phyloP scores from a whole-genome alignment of 2,329 filamentous ascomycete species.

The Fusarium liriodendri region DNA sequence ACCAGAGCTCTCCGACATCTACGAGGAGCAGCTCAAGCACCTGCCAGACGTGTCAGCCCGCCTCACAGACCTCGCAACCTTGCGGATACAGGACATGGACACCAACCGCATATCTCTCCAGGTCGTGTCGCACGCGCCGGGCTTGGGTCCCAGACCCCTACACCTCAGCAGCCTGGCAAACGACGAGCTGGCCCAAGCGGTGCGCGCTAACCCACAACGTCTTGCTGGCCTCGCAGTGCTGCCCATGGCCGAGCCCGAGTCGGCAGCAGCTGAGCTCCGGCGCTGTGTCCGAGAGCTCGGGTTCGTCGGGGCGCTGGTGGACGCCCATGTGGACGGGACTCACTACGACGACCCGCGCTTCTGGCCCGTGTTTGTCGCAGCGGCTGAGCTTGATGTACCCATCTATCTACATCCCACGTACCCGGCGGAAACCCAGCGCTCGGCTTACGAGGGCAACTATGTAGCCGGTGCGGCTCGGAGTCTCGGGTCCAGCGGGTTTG shows the following conservation, averaged over 20 bases:
- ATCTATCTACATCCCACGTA: slow-evolving; percentile 63
- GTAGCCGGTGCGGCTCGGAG: slow-evolving; percentile 39
- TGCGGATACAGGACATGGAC: slow-evolving; percentile 16
- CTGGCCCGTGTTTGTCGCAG: slow-evolving; percentile 40
- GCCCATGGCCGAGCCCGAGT: slow-evolving; percentile 45
- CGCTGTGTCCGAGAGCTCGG: slow-evolving; percentile 45
- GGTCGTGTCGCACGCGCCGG: slow-evolving; percentile 18
- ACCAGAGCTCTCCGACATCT: slow-evolving; percentile 1
- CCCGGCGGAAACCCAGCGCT: slow-evolving; percentile 44
- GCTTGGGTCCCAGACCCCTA: slow-evolving; percentile 1
- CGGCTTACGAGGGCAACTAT: slow-evolving; percentile 45
- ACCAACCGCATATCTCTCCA: slow-evolving; percentile 3
- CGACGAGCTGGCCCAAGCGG: slow-evolving; percentile 1
- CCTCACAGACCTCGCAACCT: slow-evolving; percentile 2
- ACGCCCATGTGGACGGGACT: slow-evolving; percentile 42
- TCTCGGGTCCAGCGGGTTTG: slow-evolving; percentile 57
- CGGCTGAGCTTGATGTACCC: slow-evolving; percentile 58
- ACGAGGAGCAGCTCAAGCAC: slow-evolving; percentile 9
- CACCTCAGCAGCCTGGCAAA: slow-evolving; percentile 5
- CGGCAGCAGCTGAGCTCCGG: slow-evolving; percentile 45
- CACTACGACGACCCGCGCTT: slow-evolving; percentile 46
- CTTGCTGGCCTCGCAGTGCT: slow-evolving; percentile 46
- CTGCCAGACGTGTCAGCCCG: slow-evolving; percentile 5
- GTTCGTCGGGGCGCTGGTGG: slow-evolving; percentile 49
- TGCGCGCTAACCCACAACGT: slow-evolving; percentile 12